Conservation (phyloP, 768 basidiomycete species). For the Lactarius trivialis region DNA sequence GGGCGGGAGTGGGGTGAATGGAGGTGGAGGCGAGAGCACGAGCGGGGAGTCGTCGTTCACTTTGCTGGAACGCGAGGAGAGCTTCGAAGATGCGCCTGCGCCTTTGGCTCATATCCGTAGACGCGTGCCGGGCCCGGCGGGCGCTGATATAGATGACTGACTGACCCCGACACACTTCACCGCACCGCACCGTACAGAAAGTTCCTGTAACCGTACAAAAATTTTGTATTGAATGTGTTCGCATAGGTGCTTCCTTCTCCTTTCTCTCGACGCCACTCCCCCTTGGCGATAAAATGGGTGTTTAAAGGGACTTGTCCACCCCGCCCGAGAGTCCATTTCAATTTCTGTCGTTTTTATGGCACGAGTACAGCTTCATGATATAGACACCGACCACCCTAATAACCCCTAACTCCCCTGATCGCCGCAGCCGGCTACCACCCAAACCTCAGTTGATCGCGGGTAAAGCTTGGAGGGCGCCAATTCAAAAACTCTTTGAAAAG, state of each 20-base stretch:
- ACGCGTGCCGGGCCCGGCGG: conserved; percentile 10
- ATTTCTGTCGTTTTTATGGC: conserved; percentile 5
- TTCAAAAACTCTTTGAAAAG: conserved; percentile 75
- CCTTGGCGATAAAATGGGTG: background rate
- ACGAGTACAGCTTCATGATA: conserved; percentile 11
- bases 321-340: background rate
- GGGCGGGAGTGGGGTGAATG: background rate
- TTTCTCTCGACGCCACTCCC: background rate
- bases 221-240: background rate
- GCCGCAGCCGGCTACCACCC: conserved; percentile 33
- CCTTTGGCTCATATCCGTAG: conserved; percentile 15
- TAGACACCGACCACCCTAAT: background rate
- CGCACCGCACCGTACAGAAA: background rate
- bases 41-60: conserved; percentile 33
- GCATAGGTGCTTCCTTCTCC: background rate
- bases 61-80: conserved; percentile 24
- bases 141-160: background rate
- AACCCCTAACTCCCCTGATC: background rate
- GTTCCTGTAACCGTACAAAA: background rate
- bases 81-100: conserved; percentile 19
- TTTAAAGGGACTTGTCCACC: background rate
- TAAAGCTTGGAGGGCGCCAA: conserved; percentile 96
- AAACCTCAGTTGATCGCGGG: conserved; percentile 82
- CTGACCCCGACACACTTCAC: background rate
- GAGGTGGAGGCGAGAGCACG: conserved; percentile 8